Base-by-base conservation (phyloP, 148 eudicot genomes). In the Camellia granthamiana region DNA sequence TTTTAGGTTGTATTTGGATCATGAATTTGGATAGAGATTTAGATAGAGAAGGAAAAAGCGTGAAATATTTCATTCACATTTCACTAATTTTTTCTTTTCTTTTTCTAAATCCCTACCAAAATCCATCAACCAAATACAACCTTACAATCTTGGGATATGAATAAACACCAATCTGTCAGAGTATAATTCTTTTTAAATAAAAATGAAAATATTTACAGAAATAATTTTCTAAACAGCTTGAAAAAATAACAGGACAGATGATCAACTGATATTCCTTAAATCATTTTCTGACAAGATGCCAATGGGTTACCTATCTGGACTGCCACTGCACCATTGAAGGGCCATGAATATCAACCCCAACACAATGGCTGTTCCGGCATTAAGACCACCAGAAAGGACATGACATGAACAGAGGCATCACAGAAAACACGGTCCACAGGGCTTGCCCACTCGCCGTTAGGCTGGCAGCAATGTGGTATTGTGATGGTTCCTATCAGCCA, bases 391-490 rank as follows among this genome's bases (percentile, higher is more conserved):
- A 0, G 97, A 92, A 38, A 92, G 64, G 38, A 91, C 81, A 66
- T 91, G 97, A 95, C 86, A 92, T 86, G 77, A 44, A 92, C 93
- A 0, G 97, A 92, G 3, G 97, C 97, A 62, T 87, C 90, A 21
- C 83, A 92, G 87, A 92, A 92, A 23, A 87, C 87, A 1, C 73
- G 75, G 81, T 92, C 97, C 79, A 82, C 83, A 14, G 89, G 86
- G 67, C 93, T 89, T 5, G 87, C 90, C 97, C 97, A 92, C 42
- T 88, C 89, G 80, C 97, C 90, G 81, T 83, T 83, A 13, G 80
- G 75, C 14, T 30, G 97, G 97, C 64, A 92, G 75, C 44, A 65
- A 9, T 6, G 89, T 63, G n/a, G 73, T 65, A 79, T 92, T 90
- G 88, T 91, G 84, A 92, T 90, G 54, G 88, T 71, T 7, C 19